Evolutionary conservation across 1,284 basidiomycete genomes (phyloP).

Genomic region (Tylopilus sp.): DNA sequence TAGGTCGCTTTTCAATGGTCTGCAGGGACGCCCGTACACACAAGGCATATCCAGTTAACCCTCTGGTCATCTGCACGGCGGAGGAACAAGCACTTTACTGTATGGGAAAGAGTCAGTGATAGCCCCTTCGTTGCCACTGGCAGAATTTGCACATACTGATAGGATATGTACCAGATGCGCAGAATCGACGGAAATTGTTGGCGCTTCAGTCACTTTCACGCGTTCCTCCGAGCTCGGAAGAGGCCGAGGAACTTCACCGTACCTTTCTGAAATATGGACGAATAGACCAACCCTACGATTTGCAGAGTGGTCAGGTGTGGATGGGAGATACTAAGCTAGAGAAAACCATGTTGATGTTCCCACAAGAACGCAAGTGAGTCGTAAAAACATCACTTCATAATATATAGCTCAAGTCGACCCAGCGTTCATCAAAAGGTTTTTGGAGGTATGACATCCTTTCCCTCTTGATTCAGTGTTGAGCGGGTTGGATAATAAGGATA

Average conservation of each 20-base stretch:
- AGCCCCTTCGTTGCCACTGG: neutral
- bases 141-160: slow-evolving; percentile 9
- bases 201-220: slow-evolving; percentile 71
- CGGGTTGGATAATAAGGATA: slow-evolving; percentile 47
- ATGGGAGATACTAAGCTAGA: slow-evolving; percentile 75
- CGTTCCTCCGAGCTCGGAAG: slow-evolving; percentile 77
- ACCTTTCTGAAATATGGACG: slow-evolving; percentile 73
- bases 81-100: slow-evolving; percentile 74
- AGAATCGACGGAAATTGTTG: slow-evolving; percentile 63
- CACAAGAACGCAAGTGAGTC: slow-evolving; percentile 84
- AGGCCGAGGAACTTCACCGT: slow-evolving; percentile 75
- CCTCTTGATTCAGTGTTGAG: neutral
- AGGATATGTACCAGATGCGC: slow-evolving; percentile 47
- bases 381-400: neutral
- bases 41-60: slow-evolving; percentile 73
- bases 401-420: slow-evolving; percentile 3
- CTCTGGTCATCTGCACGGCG: slow-evolving; percentile 65
- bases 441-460: slow-evolving; percentile 56
- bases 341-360: slow-evolving; percentile 85
- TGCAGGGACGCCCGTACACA: slow-evolving; percentile 79
- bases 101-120: slow-evolving; percentile 73
- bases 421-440: slow-evolving; percentile 88
- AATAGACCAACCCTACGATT: slow-evolving; percentile 42
- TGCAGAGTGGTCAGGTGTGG: slow-evolving; percentile 63
- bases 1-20: slow-evolving; percentile 86